Percentiles rank a stretch among this genome's conserved stretches.
Conservation (phyloP, 2,329 filamentous ascomycete genomes). For the Fusarium sp. region DNA sequence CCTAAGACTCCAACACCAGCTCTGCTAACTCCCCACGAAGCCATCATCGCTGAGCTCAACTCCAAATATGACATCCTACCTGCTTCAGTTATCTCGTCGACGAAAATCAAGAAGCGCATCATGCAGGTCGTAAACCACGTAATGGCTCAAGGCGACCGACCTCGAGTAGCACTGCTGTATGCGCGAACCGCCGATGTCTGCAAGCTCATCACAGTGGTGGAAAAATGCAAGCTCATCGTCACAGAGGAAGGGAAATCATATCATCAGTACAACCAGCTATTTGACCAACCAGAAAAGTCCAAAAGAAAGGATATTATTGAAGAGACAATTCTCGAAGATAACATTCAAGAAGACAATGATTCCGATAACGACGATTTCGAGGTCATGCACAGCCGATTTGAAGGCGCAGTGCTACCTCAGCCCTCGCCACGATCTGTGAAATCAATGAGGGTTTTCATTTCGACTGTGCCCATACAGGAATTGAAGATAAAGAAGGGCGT, state of each 20-base stretch:
- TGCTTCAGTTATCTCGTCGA: constrained; percentile 67
- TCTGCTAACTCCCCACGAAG: constrained; percentile 52
- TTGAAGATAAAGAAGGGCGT: constrained; percentile 60
- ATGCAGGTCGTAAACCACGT: constrained; percentile 57
- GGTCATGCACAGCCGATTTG: constrained; percentile 64
- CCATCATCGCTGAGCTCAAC: constrained; percentile 55
- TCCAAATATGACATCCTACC: constrained; percentile 60
- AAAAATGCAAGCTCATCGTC: constrained; percentile 70
- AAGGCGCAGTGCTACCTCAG: constrained; percentile 60
- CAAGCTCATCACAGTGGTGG: constrained; percentile 75
- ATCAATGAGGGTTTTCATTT: constrained; percentile 69
- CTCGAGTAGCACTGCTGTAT: constrained; percentile 58
- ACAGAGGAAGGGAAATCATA: constrained; percentile 56
- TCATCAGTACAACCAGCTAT: constrained; percentile 68
- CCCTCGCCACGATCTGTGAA: constrained; percentile 58
- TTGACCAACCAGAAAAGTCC: constrained; percentile 53
- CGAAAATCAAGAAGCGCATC: constrained; percentile 66
- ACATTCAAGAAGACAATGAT: constrained; percentile 34
- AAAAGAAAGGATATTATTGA: constrained; percentile 51
- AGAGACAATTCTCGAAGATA: constrained; percentile 52
- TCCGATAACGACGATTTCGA: constrained; percentile 62
- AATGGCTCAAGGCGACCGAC: constrained; percentile 37
- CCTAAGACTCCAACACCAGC: constrained; percentile 17
- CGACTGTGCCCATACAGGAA: constrained; percentile 61
- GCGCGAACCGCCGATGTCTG: constrained; percentile 61